Conservation (phyloP, 345 rosid species). For the Raphanus raphanistrum region DNA sequence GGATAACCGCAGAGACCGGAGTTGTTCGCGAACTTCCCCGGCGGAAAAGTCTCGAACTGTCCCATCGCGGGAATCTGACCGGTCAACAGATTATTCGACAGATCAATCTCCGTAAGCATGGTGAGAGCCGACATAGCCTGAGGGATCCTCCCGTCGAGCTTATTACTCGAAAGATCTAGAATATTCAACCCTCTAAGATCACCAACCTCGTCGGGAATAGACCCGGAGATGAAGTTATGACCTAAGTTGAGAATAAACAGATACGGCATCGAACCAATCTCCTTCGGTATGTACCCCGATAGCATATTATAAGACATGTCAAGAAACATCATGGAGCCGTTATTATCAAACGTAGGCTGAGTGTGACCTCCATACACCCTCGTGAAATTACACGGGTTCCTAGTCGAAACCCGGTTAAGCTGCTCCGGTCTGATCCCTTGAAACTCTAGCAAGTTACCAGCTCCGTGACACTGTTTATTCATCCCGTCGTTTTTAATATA, state of each 20-base stretch:
- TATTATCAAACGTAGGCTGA: conserved; percentile 76
- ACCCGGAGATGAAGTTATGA: conserved; percentile 67
- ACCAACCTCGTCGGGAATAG: conserved; percentile 77
- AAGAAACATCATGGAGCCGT: conserved; percentile 91
- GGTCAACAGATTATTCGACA: conserved; percentile 66
- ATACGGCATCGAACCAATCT: conserved; percentile 77
- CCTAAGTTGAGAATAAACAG: conserved; percentile 79
- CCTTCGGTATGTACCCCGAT: conserved; percentile 74
- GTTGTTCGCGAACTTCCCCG: conserved; percentile 64
- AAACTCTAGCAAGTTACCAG: conserved; percentile 88
- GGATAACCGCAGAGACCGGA: conserved; percentile 90
- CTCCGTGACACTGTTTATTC: conserved; percentile 72
- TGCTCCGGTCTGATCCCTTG: conserved; percentile 70
- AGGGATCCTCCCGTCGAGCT: conserved; percentile 70
- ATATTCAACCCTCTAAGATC: conserved; percentile 63
- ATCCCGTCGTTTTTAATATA: conserved; percentile 84
- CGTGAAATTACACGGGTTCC: conserved; percentile 83
- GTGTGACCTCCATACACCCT: conserved; percentile 70
- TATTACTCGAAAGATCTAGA: conserved; percentile 80
- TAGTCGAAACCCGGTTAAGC: conserved; percentile 57
- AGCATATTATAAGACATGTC: conserved; percentile 79
- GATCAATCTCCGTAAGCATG: conserved; percentile 61
- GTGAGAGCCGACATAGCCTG: conserved; percentile 57
- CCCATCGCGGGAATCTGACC: conserved; percentile 81
- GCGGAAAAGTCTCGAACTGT: conserved; percentile 75